Base-by-base conservation (phyloP, 2,329 filamentous ascomycete species). In the Sphaerulina musiva region DNA sequence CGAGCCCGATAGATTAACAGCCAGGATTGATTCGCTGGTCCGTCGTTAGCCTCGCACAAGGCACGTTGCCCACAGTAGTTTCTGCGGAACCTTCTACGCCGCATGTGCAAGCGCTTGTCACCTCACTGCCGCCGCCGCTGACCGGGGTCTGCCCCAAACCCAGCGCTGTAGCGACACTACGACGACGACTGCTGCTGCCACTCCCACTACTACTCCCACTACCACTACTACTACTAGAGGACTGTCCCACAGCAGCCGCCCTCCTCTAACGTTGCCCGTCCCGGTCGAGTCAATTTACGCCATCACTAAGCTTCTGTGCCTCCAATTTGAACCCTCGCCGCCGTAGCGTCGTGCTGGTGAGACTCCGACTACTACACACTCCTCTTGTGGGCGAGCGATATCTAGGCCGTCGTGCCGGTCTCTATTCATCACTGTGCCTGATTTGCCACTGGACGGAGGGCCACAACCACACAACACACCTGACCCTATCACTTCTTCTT, bases 1-100 rank as follows among this genome's bases (percentile, higher is more conserved):
- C 57, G 62, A 54, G 40, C 44, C 54, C 57, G 56, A 63, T 63
- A 64, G 64, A 67, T 67, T 63, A 60, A 55, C 64, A 58, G 55
- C 64, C 58, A 63, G 63, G 62, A 63, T 66, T 56, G 46, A 50
- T 53, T 54, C 56, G 56, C 62, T 57, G 50, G 51, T 56, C 60
- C 55, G 53, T 55, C 54, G 51, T 53, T 59, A 59, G 59, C 57
- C 57, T 60, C 52, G 58, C 56, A 58, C 55, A 58, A 57, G 46
- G 57, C 61, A 60, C 51, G 48, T 58, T 60, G 64, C 59, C 56
- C 54, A 55, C 53, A 40, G 50, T 51, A 47, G 50, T 55, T 46
- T 54, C 55, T 53, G 54, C 55, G 49, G 46, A 53, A 55, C 51
- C 46, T 47, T 57, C 54, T 55, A 39, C 42, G 55, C 53, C 58